Evolutionary conservation across 2,329 filamentous ascomycete species (phyloP), one percentile per base, ranked within the genome.

Genomic region (Cladosporium sp.): DNA sequence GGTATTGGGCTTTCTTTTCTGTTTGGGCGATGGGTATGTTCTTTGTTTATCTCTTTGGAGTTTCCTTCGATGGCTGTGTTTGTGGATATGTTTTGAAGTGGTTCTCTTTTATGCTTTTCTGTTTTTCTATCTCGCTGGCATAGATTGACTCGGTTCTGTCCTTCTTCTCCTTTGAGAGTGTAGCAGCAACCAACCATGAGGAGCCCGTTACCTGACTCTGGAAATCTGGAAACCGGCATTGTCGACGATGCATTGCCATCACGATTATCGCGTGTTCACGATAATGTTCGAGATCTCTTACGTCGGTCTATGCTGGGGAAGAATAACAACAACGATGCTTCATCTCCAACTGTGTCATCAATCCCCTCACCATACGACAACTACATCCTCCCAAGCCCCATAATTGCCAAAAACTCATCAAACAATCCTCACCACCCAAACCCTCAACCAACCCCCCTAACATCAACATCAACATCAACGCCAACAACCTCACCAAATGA

Each of bases 201-300:
- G 35, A 51, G 49, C 41, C 49, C 49, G 33, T 38, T 45, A n/a
- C 42, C 49, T 29, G 49, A 51, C 42, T 51, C 40, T 16, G 45
- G 41, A 18, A 33, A 43, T 22, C 49, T 67, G 15, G 63, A 67
- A 53, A 58, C 62, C 30, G 64, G 64, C n/a, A 61, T 67, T 18
- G 36, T 67, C 47, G 62, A 62, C 48, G 62, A 67, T 49, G 49
- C 56, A 13, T 42, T 40, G 36, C 59, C 60, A 20, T 54, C 63
- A 27, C 58, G 57, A 29, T 46, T 57, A 7, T 56, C 56, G 16
- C 60, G 59, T 39, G 62, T 67, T 1, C 62, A 65, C 50, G 62
- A 64, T 50, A 65, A 62, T 52, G 63, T 67, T 32, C 57, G 64
- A 40, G 58, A 64, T 43, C 59, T 66, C 16, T 56, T 67, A 3